phyloP scores from a whole-genome alignment of 805 yeast species.

The Kodamaea hsintzibuensis region DNA sequence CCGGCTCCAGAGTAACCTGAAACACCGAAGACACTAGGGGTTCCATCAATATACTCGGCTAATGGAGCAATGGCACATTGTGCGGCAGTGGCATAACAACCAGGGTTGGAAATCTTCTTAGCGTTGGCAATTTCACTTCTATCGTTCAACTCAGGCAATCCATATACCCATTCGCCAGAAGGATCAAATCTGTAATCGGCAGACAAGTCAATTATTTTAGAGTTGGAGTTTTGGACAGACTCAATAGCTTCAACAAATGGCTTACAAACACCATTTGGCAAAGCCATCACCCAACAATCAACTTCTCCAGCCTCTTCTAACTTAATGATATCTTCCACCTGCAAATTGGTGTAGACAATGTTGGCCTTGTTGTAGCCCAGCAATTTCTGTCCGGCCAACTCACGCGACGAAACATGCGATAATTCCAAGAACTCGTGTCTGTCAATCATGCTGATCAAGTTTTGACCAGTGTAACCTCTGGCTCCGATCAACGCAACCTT shows the following conservation, averaged over 20 bases:
- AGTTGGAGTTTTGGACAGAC: conserved; percentile 59
- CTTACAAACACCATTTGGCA: conserved; percentile 95
- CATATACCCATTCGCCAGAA: conserved; percentile 87
- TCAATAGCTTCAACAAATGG: conserved; percentile 83
- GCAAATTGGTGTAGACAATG: conserved; percentile 80
- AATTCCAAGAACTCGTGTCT: conserved; percentile 85
- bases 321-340: conserved; percentile 78
- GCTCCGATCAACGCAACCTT: conserved; percentile 96
- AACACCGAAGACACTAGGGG: conserved; percentile 89
- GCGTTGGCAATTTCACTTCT: conserved; percentile 70
- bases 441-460: conserved; percentile 82
- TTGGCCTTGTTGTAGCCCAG: conserved; percentile 84
- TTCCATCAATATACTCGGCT: conserved; percentile 62
- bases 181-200: conserved; percentile 96
- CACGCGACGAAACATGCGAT: conserved; percentile 94
- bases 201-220: conserved; percentile 86
- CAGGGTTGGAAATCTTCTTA: conserved; percentile 89
- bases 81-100: conserved; percentile 99
- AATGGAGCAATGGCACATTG: conserved; percentile 87
- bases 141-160: conserved; percentile 87
- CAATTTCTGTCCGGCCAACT: conserved; percentile 81
- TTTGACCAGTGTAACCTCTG: conserved; percentile 96
- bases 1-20: conserved; percentile 99
- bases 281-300: conserved; percentile 99
- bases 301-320: conserved; percentile 76